A percentile compares a stretch with the other conserved stretches of the same genome.
Conservation (phyloP, 192 early-diverging fungal species). For the Spizellomyces punctatus region DNA sequence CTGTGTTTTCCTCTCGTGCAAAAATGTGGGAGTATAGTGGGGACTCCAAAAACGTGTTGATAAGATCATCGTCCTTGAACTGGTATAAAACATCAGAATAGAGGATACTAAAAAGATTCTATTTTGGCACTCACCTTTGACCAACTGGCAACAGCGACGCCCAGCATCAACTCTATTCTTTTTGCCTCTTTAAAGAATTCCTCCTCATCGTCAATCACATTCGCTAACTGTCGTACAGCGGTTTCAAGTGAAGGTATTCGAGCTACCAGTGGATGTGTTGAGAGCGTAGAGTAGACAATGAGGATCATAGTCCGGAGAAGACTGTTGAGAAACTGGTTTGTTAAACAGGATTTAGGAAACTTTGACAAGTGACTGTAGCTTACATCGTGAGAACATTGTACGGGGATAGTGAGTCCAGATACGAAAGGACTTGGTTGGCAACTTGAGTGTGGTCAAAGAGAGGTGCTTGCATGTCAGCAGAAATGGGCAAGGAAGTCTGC, state of each 20-base stretch:
- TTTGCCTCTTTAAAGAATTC: background rate
- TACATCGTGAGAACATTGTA: conserved; percentile 11
- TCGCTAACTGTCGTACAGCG: conserved; percentile 11
- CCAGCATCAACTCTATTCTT: background rate
- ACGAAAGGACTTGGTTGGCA: conserved; percentile 76
- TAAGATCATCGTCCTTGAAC: too few species aligned
- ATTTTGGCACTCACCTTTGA: too few species aligned
- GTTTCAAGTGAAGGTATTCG: conserved; percentile 43
- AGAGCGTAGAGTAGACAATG: conserved; percentile 75
- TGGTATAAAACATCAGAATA: too few species aligned
- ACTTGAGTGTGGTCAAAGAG: conserved; percentile 78
- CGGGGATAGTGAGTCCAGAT: conserved; percentile 50
- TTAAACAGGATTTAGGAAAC: background rate
- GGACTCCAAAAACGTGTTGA: too few species aligned
- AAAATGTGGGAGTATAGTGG: too few species aligned
- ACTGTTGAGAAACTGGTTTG: conserved; percentile 12
- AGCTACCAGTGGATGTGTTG: conserved; percentile 56
- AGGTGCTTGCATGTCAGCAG: conserved; percentile 71
- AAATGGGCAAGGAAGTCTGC: conserved; percentile 56
- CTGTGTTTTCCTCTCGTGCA: too few species aligned
- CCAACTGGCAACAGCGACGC: background rate
- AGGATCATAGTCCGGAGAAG: conserved; percentile 75
- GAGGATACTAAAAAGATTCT: too few species aligned
- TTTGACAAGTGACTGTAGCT: conserved; percentile 13
- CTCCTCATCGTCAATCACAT: background rate